A percentile compares a stretch with the other conserved stretches of the same genome.
phyloP scores from a whole-genome alignment of 805 yeast genomes.

The Nakazawaea ernobii region DNA sequence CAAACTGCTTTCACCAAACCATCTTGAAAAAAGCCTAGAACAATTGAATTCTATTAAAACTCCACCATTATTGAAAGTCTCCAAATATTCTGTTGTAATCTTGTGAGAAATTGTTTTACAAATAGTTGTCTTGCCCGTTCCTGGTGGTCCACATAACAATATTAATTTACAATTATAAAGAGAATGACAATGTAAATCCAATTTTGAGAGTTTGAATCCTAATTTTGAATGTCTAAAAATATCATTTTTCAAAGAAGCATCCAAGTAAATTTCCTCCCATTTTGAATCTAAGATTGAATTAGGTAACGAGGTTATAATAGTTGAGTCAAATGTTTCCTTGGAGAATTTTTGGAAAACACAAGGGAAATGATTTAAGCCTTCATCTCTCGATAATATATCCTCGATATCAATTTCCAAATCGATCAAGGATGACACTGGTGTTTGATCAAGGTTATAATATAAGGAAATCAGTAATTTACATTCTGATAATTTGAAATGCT shows the following conservation, averaged over 20 bases:
- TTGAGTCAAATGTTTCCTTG: background rate
- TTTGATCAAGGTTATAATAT: constrained; percentile 1
- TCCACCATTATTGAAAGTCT: constrained; percentile 15
- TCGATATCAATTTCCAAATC: background rate
- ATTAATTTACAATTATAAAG: background rate
- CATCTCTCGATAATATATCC: background rate
- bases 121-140: constrained; percentile 37
- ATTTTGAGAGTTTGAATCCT: background rate
- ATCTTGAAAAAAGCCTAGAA: constrained; percentile 33
- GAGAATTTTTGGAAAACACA: background rate
- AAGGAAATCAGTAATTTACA: background rate
- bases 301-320: background rate
- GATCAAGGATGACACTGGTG: background rate
- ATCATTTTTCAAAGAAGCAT: background rate
- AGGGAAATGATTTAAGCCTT: background rate
- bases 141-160: constrained; percentile 35
- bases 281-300: background rate
- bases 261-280: background rate
- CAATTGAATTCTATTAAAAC: constrained; percentile 31
- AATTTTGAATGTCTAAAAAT: background rate
- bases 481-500: background rate
- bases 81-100: constrained; percentile 23
- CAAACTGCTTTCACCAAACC: constrained; percentile 40
- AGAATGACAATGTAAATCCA: background rate
- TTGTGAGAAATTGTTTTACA: constrained; percentile 36